Percentiles rank a stretch among this genome's conserved stretches.
Conservation (phyloP, 306 rosid species). For the Ammopiptanthus mongolicus region DNA sequence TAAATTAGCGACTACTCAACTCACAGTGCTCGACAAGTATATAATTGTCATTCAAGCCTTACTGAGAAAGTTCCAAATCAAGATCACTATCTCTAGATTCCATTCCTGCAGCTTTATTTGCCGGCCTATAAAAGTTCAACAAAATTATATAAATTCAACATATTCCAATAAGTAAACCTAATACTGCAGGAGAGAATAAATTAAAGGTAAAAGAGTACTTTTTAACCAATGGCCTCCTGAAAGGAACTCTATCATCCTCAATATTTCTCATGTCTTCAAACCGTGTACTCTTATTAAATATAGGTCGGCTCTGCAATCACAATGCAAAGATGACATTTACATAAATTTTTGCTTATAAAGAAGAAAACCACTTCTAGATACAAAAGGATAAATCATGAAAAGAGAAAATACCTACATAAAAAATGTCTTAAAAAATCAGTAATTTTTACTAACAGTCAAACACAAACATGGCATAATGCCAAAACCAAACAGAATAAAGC, state of each 20-base stretch:
- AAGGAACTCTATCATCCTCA: slow-evolving; percentile 82
- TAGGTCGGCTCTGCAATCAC: slow-evolving; percentile 82
- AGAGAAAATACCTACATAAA: neutral
- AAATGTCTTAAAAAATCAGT: neutral
- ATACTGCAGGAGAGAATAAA: neutral
- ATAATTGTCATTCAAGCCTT: slow-evolving; percentile 26
- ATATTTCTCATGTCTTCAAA: slow-evolving; percentile 84
- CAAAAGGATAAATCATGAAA: neutral
- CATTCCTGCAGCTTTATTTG: slow-evolving; percentile 69
- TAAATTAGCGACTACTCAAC: neutral
- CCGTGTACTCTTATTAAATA: slow-evolving; percentile 91
- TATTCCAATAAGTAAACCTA: neutral
- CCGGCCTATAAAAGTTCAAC: slow-evolving; percentile 45
- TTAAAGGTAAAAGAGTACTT: slow-evolving; percentile 39
- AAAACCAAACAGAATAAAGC: neutral
- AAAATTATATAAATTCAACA: slow-evolving; percentile 12
- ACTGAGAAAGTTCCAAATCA: slow-evolving; percentile 89
- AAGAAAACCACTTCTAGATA: neutral
- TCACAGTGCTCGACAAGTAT: neutral
- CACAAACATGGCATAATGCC: neutral
- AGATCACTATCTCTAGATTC: slow-evolving; percentile 94
- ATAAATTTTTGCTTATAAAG: neutral
- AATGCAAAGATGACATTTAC: neutral
- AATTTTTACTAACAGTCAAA: neutral
- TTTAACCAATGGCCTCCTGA: slow-evolving; percentile 67